phyloP scores from a whole-genome alignment of 768 basidiomycete species.

The Leccinum variicolor region DNA sequence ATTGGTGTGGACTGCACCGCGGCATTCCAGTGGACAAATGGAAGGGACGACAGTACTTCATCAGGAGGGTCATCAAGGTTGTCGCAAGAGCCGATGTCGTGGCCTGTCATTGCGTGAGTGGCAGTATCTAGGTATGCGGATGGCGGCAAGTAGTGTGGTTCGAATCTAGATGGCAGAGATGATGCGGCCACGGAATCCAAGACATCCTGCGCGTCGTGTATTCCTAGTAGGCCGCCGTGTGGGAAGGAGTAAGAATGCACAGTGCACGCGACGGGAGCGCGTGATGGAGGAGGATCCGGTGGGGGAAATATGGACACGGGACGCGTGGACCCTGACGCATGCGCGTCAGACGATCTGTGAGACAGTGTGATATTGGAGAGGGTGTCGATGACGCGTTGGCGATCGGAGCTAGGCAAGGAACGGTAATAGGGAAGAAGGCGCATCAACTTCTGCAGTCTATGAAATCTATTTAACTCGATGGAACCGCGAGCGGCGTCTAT shows the following conservation, averaged over 20 bases:
- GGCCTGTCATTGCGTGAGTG: conserved; percentile 1
- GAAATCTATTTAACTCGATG: conserved; percentile 56
- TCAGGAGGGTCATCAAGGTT: conserved; percentile 14
- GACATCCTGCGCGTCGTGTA: conserved; percentile 14
- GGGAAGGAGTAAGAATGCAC: conserved; percentile 10
- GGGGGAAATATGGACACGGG: conserved; percentile 7
- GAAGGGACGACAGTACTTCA: conserved; percentile 15
- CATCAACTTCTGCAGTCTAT: conserved; percentile 47
- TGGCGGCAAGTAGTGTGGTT: conserved; percentile 9
- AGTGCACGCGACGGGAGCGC: not conserved
- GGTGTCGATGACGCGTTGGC: conserved; percentile 27
- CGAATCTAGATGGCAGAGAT: conserved; percentile 15
- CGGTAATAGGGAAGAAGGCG: conserved; percentile 38
- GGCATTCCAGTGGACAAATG: conserved; percentile 25
- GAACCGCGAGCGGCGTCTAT: conserved; percentile 48
- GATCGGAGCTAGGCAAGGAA: conserved; percentile 29
- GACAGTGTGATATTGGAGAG: conserved; percentile 15
- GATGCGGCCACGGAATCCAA: conserved; percentile 5
- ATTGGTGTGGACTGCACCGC: conserved; percentile 15
- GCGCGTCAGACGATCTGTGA: conserved; percentile 6
- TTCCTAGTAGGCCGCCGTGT: conserved; percentile 1
- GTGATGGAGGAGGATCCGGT: conserved; percentile 3
- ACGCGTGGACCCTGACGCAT: conserved; percentile 19
- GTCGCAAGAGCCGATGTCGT: conserved; percentile 2
- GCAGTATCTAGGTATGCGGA: conserved; percentile 6